Conservation (phyloP, 176 grass and related monocot species). For the Rhynchospora tenuis region DNA sequence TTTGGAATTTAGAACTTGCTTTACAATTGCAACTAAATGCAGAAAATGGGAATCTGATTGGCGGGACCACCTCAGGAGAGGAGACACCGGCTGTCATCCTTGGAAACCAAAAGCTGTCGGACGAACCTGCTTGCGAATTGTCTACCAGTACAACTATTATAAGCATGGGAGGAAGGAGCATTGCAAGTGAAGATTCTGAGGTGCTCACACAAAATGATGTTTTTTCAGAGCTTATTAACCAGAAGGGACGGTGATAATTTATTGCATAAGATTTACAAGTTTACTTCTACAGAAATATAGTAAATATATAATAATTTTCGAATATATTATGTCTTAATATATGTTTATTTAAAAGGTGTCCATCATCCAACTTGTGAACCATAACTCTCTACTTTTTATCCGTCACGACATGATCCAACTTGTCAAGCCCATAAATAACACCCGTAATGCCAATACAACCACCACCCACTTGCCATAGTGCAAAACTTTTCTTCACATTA, state of each 20-base stretch:
- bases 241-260: conserved; percentile 44
- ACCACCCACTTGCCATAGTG: too few relatives aligned
- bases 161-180: conserved; percentile 39
- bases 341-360: too few relatives aligned
- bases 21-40: conserved; percentile 56
- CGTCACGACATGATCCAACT: too few relatives aligned
- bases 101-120: background rate
- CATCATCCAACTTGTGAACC: too few relatives aligned
- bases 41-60: conserved; percentile 33
- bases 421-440: too few relatives aligned
- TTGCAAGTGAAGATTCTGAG: conserved; percentile 34
- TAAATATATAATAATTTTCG: background rate
- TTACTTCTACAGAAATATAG: too few relatives aligned
- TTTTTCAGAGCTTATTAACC: conserved; percentile 66
- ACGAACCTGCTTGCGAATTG: conserved; percentile 27
- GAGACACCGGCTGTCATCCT: background rate
- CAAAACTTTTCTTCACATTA: too few relatives aligned
- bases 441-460: too few relatives aligned
- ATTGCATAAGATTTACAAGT: background rate
- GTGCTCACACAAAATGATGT: conserved; percentile 37
- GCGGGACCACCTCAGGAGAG: conserved; percentile 17
- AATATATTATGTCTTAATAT: background rate
- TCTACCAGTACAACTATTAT: conserved; percentile 33
- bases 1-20: conserved; percentile 69
- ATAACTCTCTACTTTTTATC: too few relatives aligned